Evolutionary conservation across 148 eudicot genomes (phyloP).

Genomic region (Diospyros kaki): DNA sequence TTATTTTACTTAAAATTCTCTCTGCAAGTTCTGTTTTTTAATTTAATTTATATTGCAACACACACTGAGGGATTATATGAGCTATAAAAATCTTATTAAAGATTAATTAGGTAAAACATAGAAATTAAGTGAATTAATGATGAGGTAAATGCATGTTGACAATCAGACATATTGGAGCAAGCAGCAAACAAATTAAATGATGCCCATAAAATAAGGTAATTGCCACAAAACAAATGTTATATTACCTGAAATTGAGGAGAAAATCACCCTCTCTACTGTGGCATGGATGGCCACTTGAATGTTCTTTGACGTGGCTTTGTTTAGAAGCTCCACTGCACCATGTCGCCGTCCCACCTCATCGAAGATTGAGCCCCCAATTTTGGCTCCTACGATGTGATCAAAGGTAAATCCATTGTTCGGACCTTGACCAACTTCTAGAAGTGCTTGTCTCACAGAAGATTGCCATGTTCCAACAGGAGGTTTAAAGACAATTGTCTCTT

Average conservation of each 20-base stretch:
- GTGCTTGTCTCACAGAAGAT: conserved; percentile 5
- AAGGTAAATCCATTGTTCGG: conserved; percentile 16
- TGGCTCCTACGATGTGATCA: conserved; percentile 14
- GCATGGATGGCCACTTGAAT: conserved; percentile 14
- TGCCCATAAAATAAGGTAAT: too few relatives aligned
- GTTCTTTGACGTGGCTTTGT: conserved; percentile 11
- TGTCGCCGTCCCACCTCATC: conserved; percentile 16
- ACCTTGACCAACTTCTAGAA: conserved; percentile 2
- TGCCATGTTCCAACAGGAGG: neutral
- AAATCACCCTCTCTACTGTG: conserved; percentile 11
- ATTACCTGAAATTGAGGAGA: conserved; percentile 9
- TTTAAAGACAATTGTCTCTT: conserved; percentile 10
- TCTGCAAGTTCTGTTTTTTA: too few relatives aligned
- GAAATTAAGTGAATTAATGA: too few relatives aligned
- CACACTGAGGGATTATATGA: too few relatives aligned
- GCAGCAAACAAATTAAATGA: too few relatives aligned
- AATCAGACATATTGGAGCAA: too few relatives aligned
- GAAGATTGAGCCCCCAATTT: conserved; percentile 4
- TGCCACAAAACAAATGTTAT: too few relatives aligned
- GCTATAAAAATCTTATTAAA: too few relatives aligned
- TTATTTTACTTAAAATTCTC: too few relatives aligned
- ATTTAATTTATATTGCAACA: too few relatives aligned
- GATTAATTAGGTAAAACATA: too few relatives aligned
- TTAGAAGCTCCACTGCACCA: conserved; percentile 16
- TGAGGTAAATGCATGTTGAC: too few relatives aligned